Base-by-base conservation (phyloP, 108 stramenopile genomes). In the Halocafeteria seosinensis region DNA sequence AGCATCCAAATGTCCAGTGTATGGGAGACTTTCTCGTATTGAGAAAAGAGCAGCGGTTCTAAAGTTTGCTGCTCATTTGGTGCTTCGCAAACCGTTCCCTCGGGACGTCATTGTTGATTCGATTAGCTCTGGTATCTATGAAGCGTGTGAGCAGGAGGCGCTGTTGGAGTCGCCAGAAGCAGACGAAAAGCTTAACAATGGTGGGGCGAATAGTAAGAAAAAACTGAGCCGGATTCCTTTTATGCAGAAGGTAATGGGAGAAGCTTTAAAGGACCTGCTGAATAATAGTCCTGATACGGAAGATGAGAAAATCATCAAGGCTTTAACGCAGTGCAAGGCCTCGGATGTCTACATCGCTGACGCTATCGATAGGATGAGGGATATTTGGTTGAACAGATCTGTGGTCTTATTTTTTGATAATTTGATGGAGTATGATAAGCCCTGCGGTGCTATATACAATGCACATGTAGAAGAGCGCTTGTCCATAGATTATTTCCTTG, bases 101-200 rank as follows among this genome's bases (percentile, higher is more conserved):
- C 57, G 57, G 12, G 57, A 59, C n/a, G 57, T 59, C 11, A 33
- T 59, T 33, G 57, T 59, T 21, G 57, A 59, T 35, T 35, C 57
- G 21, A n/a, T 59, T 6, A n/a, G 21, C 57, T n/a, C 36, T 33
- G 34, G 57, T n/a, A 35, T 59, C 27, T 59, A 35, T 35, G 57
- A 59, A 35, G 57, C 57, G 2, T 59, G 57, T n/a, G 57, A 59
- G 57, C 57, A 59, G n/a, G 57, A 59, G 57, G 57, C 57, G 2
- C 21, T 59, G 11, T 35, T 59, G 2, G 57, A 59, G 57, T 33
- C 57, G 12, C 52, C 52, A 5, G 3, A 27, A 27, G 17, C n/a
- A n/a, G 42, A 47, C 42, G 17, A 21, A n/a, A n/a, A n/a, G n/a
- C n/a, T n/a, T n/a, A n/a, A n/a, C n/a, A n/a, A n/a, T n/a, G 42